Evolutionary conservation across 2,329 filamentous ascomycete species (phyloP).

Genomic region (Ophiostoma piceae): DNA sequence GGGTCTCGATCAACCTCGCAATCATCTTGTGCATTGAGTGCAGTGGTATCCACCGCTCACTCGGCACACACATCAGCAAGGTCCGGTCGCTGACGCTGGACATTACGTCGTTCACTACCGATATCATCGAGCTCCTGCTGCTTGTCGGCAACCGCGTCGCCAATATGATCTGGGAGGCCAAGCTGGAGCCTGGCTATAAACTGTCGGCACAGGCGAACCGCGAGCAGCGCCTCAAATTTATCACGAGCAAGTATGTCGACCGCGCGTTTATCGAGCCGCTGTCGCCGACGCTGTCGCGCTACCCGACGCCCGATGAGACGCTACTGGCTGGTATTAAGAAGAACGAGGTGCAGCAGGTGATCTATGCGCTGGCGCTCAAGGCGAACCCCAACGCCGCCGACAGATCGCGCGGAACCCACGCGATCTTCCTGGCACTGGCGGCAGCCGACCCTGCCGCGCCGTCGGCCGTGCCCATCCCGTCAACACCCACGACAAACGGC

Average conservation of each 20-base stretch:
- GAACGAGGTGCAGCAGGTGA: slow-evolving; percentile 88
- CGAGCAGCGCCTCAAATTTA: slow-evolving; percentile 89
- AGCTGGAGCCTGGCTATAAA: slow-evolving; percentile 67
- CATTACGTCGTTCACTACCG: slow-evolving; percentile 90
- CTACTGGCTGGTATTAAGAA: slow-evolving; percentile 89
- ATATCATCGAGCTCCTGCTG: slow-evolving; percentile 90
- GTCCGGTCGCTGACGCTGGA: slow-evolving; percentile 91
- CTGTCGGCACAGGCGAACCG: slow-evolving; percentile 71
- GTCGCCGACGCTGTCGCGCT: slow-evolving; percentile 68
- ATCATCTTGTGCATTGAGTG: slow-evolving; percentile 97
- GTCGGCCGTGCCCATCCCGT: slow-evolving; percentile 44
- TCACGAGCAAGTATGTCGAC: slow-evolving; percentile 91
- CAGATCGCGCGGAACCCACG: slow-evolving; percentile 79
- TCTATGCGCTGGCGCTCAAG: slow-evolving; percentile 80
- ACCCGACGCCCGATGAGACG: slow-evolving; percentile 75
- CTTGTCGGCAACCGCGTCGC: slow-evolving; percentile 90
- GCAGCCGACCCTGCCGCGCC: slow-evolving; percentile 87
- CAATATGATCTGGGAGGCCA: slow-evolving; percentile 95
- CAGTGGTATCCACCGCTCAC: slow-evolving; percentile 90
- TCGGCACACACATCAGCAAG: slow-evolving; percentile 97
- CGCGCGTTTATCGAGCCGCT: slow-evolving; percentile 73
- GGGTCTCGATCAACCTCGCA: slow-evolving; percentile 96
- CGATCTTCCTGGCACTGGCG: slow-evolving; percentile 83
- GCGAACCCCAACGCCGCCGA: slow-evolving; percentile 86
- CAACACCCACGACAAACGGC: background rate